Base-by-base conservation (phyloP, 768 basidiomycete genomes). In the Naganishia randhawae region DNA sequence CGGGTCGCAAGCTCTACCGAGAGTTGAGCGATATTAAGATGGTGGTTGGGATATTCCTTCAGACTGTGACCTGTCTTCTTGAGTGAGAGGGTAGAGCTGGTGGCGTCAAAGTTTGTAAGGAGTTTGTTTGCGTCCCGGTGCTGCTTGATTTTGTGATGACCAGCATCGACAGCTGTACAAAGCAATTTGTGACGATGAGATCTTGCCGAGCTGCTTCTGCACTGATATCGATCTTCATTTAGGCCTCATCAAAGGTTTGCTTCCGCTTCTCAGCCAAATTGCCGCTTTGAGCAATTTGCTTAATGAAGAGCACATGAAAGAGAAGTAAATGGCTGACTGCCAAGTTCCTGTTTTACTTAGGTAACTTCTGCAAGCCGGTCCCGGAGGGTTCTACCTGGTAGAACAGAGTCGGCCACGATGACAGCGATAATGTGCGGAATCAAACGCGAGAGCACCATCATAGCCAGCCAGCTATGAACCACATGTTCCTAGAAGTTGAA, bases 31-130 rank as follows among this genome's bases (percentile, higher is more conserved):
- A 11, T 31, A 35, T 11, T 4, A 19, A n/a, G 22, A 16, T 31
- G 57, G 39, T 41, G 22, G 29, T 37, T n/a, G 33, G 22, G n/a
- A 42, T 61, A 48, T 42, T 16, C 45, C 57, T 37, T 39, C 11
- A 61, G 35, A 61, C 57, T 61, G 57, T 61, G 57, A 61, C 57
- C 27, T 61, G 57, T 61, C 57, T 61, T 61, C 37, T 22, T 27
- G 37, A 22, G 16, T 41, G 22, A 33, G 17, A 14, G 11, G 51
- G 29, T 31, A 6, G 51, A 31, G 51, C 10, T 14, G 51, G 22
- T 50, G 27, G 10, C n/a, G 27, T 8, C 27, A 10, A 31, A 33
- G 1, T 31, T 13, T 54, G 27, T 8, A 33, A 33, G 6, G 10
- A 33, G 54, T 37, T 7, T 32, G 37, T 17, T 33, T 55, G 33